Base-by-base conservation (phyloP, 345 rosid species). In the Cardamine chenopodiifolia region DNA sequence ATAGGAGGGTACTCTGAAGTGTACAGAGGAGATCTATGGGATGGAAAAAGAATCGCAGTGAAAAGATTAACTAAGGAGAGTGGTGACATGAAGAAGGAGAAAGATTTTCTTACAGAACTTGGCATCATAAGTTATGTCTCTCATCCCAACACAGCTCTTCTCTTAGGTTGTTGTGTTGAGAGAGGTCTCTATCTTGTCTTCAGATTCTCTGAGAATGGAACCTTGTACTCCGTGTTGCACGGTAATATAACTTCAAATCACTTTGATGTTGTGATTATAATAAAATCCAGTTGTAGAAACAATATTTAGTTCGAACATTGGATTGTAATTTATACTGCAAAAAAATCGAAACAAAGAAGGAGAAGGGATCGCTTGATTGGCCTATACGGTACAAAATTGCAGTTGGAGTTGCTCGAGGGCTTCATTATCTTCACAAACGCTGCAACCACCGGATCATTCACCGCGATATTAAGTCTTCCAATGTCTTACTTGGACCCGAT, bases 1-100 rank as follows among this genome's bases (percentile, higher is more conserved):
- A 70, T 84, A 81, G 96, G 98, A 13, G 98, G 97, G 19, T 90
- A 87, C 81, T 88, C 98, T 15, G 96, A 94, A 66, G 98, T 94
- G 32, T 94, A 91, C 71, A 86, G 86, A 82, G 98, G 98, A 17
- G 88, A 88, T 66, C 85, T 94, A 67, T 60, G 70, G n/a, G 88
- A 90, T 71, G 97, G 96, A 50, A 84, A 79, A 79, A 66, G 75
- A 18, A 81, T 91, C 34, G 98, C 98, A 13, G 96, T 91, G 71
- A 94, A 94, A 85, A 91, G 88, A 78, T 64, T 91, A 75, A 79
- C 95, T 2, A 88, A 84, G 71, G 95, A 88, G 81, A 89, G 85
- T 84, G 89, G 79, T 20, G 90, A 91, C 78, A 86, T 82, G 61
- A 81, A 68, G 53, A 94, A 94, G 71, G 97, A 91, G 83, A 90